Evolutionary conservation across 176 grass and related monocot genomes (phyloP).

Genomic region (Paspalum notatum): DNA sequence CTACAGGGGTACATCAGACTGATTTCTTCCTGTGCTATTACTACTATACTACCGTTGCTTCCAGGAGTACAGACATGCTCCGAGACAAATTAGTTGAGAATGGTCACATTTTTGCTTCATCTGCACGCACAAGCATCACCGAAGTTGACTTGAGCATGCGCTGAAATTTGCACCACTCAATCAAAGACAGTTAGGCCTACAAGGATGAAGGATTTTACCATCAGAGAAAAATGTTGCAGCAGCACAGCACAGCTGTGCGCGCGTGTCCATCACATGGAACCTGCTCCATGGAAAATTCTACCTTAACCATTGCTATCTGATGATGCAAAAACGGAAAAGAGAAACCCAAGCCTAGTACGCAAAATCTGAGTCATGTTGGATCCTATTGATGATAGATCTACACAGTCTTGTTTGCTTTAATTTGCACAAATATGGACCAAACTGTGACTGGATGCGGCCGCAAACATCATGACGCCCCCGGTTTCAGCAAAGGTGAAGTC

Average conservation of each 20-base stretch:
- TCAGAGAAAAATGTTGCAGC: neutral
- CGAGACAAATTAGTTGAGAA: conserved; percentile 7
- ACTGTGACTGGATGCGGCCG: neutral
- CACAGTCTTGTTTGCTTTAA: neutral
- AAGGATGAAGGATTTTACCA: neutral
- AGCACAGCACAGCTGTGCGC: neutral
- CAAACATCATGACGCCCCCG: neutral
- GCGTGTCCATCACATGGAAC: neutral
- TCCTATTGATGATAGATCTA: neutral
- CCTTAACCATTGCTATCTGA: neutral
- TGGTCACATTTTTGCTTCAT: neutral
- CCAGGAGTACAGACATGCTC: conserved; percentile 29
- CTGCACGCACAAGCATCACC: conserved; percentile 28
- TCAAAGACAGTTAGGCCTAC: neutral
- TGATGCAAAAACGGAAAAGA: neutral
- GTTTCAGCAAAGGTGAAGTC: conserved; percentile 33
- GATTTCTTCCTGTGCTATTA: neutral
- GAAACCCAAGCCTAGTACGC: conserved; percentile 13
- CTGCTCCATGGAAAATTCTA: neutral
- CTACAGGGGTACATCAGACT: neutral
- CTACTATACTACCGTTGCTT: conserved; percentile 26
- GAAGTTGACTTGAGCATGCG: conserved; percentile 25
- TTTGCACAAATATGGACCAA: conserved; percentile 26
- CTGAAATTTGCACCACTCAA: conserved; percentile 14
- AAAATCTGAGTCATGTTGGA: neutral